Percentiles rank a stretch among this genome's conserved stretches.
These are phyloP conservation scores for Pleurostoma richardsiae DNA, from an alignment of 2,329 filamentous ascomycete genomes.

Conservation along the genomic window DNA sequence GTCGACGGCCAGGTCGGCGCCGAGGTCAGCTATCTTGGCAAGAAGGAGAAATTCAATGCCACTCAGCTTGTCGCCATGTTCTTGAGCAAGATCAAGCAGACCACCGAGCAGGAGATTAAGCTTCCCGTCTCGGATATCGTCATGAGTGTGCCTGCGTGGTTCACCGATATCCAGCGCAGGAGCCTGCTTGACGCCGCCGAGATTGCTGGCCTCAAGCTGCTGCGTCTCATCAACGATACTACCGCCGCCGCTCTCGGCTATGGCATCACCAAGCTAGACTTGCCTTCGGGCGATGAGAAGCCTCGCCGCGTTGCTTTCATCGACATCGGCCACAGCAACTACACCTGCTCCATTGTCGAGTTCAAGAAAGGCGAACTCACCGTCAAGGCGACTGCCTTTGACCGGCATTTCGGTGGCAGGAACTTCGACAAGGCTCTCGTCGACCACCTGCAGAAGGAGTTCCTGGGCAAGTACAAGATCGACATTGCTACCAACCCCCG, in stretches of 20 bases:
- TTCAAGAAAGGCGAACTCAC: slow-evolving; percentile 95
- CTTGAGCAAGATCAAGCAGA: slow-evolving; percentile 89
- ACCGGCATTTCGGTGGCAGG: slow-evolving; percentile 94
- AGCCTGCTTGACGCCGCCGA: slow-evolving; percentile 86
- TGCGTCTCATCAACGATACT: slow-evolving; percentile 96
- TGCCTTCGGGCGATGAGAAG: slow-evolving; percentile 84
- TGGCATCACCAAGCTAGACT: slow-evolving; percentile 95
- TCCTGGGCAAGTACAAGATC: slow-evolving; percentile 97
- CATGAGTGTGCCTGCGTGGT: slow-evolving; percentile 93
- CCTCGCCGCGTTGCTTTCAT: slow-evolving; percentile 86
- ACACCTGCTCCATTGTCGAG: slow-evolving; percentile 89
- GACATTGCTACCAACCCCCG: slow-evolving; percentile 89
- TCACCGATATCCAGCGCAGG: slow-evolving; percentile 89
- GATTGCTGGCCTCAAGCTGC: slow-evolving; percentile 86
- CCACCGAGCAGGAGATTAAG: slow-evolving; percentile 80
- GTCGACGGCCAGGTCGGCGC: slow-evolving; percentile 91
- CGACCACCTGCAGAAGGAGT: slow-evolving; percentile 92
- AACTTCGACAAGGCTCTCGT: slow-evolving; percentile 95
- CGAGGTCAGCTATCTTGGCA: slow-evolving; percentile 86
- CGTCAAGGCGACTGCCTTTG: slow-evolving; percentile 87
- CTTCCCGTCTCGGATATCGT: slow-evolving; percentile 90
- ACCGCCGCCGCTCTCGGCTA: slow-evolving; percentile 94
- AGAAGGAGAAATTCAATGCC: slow-evolving; percentile 93
- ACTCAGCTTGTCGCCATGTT: slow-evolving; percentile 95
- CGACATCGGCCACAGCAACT: slow-evolving; percentile 95